A percentile compares a stretch with the other conserved stretches of the same genome.
Evolutionary conservation across 2,329 filamentous ascomycete genomes (phyloP).

Genomic region (Westerdykella ornata): DNA sequence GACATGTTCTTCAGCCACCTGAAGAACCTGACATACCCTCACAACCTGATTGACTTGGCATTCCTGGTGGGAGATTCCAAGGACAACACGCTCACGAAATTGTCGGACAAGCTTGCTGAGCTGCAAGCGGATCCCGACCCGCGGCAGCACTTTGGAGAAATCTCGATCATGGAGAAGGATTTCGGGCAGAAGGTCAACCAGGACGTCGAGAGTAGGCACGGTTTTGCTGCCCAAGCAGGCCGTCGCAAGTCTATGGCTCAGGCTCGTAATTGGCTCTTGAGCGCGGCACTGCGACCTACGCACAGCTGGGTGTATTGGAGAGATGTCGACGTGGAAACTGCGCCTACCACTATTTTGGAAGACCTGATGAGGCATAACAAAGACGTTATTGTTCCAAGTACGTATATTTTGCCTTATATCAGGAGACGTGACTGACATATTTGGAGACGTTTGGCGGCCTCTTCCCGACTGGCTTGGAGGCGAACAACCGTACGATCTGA

Average conservation of each 20-base stretch:
- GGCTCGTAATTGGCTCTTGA: conserved; percentile 93
- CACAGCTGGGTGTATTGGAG: conserved; percentile 99
- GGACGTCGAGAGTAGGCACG: conserved; percentile 94
- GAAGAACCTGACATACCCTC: conserved; percentile 92
- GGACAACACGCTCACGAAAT: conserved; percentile 72
- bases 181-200: conserved; percentile 98
- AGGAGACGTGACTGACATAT: conserved; percentile 12
- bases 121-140: conserved; percentile 75
- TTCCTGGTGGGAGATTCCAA: conserved; percentile 98
- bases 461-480: conserved; percentile 97
- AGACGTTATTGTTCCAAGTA: conserved; percentile 96
- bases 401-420: conserved; percentile 41
- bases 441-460: conserved; percentile 81
- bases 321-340: conserved; percentile 96
- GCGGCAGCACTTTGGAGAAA: conserved; percentile 83
- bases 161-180: conserved; percentile 97
- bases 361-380: conserved; percentile 99
- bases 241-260: conserved; percentile 96
- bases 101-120: conserved; percentile 67
- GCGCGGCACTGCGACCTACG: conserved; percentile 83
- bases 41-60: conserved; percentile 90
- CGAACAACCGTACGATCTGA: conserved; percentile 95
- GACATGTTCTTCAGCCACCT: conserved; percentile 99
- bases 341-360: conserved; percentile 91
- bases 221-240: conserved; percentile 90